A percentile compares a stretch with the other conserved stretches of the same genome.
Conservation (phyloP, 257 asterid genomes). For the Fraxinus anomala region DNA sequence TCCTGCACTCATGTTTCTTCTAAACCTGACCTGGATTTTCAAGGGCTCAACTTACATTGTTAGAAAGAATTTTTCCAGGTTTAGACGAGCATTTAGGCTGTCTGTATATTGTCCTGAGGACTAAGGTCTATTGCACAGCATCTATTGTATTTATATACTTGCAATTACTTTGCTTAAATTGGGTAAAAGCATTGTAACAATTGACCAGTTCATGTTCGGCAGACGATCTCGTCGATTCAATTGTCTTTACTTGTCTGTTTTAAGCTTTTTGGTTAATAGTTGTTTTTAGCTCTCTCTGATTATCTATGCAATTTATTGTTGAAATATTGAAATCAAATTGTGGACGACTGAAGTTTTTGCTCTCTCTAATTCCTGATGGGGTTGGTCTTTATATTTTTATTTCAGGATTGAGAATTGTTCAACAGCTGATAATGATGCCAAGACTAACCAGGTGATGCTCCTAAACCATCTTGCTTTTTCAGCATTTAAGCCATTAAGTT, state of each 20-base stretch:
- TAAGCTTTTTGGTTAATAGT: not conserved
- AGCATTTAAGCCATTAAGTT: not conserved
- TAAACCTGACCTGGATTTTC: not conserved
- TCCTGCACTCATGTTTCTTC: slow-evolving; percentile 6
- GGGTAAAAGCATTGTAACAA: not conserved
- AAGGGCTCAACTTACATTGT: slow-evolving; percentile 4
- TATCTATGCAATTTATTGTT: slow-evolving; percentile 9
- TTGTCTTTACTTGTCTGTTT: not conserved
- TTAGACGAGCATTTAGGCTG: slow-evolving; percentile 3
- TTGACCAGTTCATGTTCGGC: slow-evolving; percentile 14
- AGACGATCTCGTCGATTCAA: not conserved
- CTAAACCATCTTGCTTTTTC: slow-evolving; percentile 15
- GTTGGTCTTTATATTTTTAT: slow-evolving; percentile 22
- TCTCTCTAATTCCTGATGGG: slow-evolving; percentile 20
- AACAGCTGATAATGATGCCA: slow-evolving; percentile 40
- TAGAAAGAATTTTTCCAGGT: not conserved
- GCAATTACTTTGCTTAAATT: not conserved
- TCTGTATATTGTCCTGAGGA: slow-evolving; percentile 14
- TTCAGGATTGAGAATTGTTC: slow-evolving; percentile 33
- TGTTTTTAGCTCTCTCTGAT: not conserved
- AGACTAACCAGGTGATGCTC: slow-evolving; percentile 49
- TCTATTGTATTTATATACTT: not conserved
- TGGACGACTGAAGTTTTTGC: slow-evolving; percentile 2
- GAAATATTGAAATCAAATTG: not conserved
- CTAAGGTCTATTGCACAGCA: slow-evolving; percentile 16